Evolutionary conservation across 371 early-diverging fungal genomes (phyloP), one percentile per base, ranked within the genome.

Genomic region (Mortierella sp.): DNA sequence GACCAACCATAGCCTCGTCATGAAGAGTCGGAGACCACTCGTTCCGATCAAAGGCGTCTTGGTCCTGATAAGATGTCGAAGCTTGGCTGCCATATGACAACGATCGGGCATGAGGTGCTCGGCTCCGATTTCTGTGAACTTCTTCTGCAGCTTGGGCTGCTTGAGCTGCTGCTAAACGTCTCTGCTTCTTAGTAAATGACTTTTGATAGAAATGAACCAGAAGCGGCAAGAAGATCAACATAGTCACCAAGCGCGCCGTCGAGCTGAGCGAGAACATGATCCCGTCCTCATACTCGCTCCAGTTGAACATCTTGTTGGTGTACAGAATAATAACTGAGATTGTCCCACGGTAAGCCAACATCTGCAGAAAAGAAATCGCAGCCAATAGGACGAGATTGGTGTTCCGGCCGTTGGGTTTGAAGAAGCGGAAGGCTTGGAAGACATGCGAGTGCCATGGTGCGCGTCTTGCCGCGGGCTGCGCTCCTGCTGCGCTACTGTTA

Each of bases 271-370:
- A 74, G 58, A 83, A 80, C 73, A 87, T 51, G 58, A 87, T 38
- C 3, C 88, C 88, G 49, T 78, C 83, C 73, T 87, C 79, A n/a
- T 78, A 77, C 21, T 76, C 78, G 8, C 51, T 65, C 88, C 88
- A 87, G 5, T 81, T 7, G 71, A 87, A 87, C 41, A 75, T 56
- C 21, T 55, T 73, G 38, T 79, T 76, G 3, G 84, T 83, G 46
- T 87, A 87, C 29, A 87, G 71, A 41, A 83, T 74, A 54, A 83
- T 63, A 21, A 87, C 79, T 0, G 81, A 76, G 10, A 81, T n/a
- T 1, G 88, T 74, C 7, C 84, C 88, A 4, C 75, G 73, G 58
- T 71, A 51, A 35, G 77, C 76, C 18, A 87, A 65, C 78, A 81
- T 83, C 51, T 73, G 72, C 49, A 82, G 38, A 71, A 81, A 83